phyloP scores from a whole-genome alignment of 1,284 basidiomycete species.

The Thecaphora frezii region DNA sequence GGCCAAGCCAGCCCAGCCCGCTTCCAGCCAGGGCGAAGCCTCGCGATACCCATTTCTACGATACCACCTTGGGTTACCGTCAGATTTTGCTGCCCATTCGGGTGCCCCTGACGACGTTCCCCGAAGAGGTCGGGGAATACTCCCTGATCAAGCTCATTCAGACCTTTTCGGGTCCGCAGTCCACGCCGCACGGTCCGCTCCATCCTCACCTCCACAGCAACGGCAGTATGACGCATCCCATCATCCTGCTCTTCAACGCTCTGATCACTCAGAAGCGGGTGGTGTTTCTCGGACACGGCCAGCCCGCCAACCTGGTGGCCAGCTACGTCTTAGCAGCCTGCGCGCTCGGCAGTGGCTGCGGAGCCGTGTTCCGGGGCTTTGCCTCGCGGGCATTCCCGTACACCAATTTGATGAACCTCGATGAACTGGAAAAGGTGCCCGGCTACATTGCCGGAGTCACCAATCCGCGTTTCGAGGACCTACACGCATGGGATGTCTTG shows the following conservation, averaged over 20 bases:
- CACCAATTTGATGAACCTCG: conserved; percentile 81
- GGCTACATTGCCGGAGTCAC: conserved; percentile 94
- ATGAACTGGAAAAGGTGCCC: conserved; percentile 82
- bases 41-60: conserved; percentile 88
- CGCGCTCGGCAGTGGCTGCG: conserved; percentile 85
- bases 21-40: conserved; percentile 15
- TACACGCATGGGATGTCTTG: conserved; percentile 85
- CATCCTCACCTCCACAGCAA: conserved; percentile 92
- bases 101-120: conserved; percentile 45
- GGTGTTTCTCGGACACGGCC: conserved; percentile 86
- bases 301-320: conserved; percentile 74
- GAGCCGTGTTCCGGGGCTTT: conserved; percentile 74
- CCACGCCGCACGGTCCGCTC: conserved; percentile 68
- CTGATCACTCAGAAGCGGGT: conserved; percentile 89
- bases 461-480: conserved; percentile 89
- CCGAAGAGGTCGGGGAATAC: conserved; percentile 96
- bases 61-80: conserved; percentile 75
- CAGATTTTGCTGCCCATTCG: conserved; percentile 37
- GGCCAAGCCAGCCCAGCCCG: conserved; percentile 10
- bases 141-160: conserved; percentile 87
- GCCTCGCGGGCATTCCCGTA: conserved; percentile 90
- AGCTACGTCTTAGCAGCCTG: conserved; percentile 89
- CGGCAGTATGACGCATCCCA: conserved; percentile 84
- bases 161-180: conserved; percentile 72
- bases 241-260: conserved; percentile 92